phyloP scores from a whole-genome alignment of 129 eudicot genomes.

The Escallonia rubra region DNA sequence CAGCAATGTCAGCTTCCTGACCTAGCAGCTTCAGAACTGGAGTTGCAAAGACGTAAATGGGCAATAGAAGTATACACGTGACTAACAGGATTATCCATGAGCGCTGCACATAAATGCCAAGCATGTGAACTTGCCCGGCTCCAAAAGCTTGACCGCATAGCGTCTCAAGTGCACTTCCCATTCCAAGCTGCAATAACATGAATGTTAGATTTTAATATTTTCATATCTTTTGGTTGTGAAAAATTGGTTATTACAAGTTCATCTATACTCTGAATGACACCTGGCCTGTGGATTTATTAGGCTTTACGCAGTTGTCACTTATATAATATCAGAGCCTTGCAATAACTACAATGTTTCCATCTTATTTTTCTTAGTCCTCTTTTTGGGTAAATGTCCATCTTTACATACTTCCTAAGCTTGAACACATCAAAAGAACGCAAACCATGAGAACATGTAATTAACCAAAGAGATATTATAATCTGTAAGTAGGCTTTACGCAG shows the following conservation, averaged over 20 bases:
- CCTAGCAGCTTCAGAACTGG: slow-evolving; percentile 54
- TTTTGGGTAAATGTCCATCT: no score
- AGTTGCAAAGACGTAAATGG: slow-evolving; percentile 50
- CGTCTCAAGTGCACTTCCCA: slow-evolving; percentile 79
- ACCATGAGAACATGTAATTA: no score
- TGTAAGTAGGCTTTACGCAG: no score
- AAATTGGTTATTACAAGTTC: neutral
- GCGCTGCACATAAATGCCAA: slow-evolving; percentile 65
- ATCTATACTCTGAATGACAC: neutral
- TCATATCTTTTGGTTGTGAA: neutral
- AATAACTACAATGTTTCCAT: no score
- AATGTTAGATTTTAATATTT: neutral
- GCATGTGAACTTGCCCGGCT: slow-evolving; percentile 50
- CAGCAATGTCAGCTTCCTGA: slow-evolving; percentile 43
- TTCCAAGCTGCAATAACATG: slow-evolving; percentile 44
- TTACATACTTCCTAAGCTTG: no score
- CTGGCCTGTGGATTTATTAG: neutral
- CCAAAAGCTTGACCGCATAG: slow-evolving; percentile 74
- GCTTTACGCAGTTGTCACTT: no score
- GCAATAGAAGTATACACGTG: slow-evolving; percentile 35
- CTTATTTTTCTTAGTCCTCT: no score
- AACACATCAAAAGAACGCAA: no score
- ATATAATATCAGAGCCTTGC: no score
- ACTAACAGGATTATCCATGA: slow-evolving; percentile 46
- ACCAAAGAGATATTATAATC: no score